Base-by-base conservation (phyloP, 495 filamentous ascomycete genomes). In the Penicillium flavigenum region DNA sequence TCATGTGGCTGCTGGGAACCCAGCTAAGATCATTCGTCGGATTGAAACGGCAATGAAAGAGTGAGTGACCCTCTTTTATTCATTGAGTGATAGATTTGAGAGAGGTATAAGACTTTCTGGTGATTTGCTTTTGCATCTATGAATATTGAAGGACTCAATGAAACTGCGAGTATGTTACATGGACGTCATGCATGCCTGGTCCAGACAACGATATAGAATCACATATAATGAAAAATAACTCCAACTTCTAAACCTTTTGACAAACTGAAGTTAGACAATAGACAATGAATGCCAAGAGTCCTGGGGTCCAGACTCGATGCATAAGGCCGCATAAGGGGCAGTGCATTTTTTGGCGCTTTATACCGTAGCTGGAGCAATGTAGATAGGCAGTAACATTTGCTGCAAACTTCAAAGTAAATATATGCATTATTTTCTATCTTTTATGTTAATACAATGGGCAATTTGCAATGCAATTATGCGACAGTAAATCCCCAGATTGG, bases 1-100 rank as follows among this genome's bases (percentile, higher is more conserved):
- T 57, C 81, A 84, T 51, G 76, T 87, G 10, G 86, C 81, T 19
- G 86, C 76, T 16, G 88, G 87, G 0, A 91, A 89, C 61, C 88
- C 88, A 54, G 87, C 86, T 1, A 79, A 69, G 58, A 73, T 88
- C 11, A 69, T 90, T 46, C 79, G 72, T 56, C 80, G 73, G 62
- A 79, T 87, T 62, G 77, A 81, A 51, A 70, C 70, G 2, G 63
- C 66, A 11, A 74, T 74, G 70, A 59, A 48, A 5, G 61, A 67
- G n/a, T 60, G 46, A 56, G 42, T 20, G 51, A 36, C 41, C 24
- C 12, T 19, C 20, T 20, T 16, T 16, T n/a, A 19, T 12, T 50
- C 17, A 38, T 24, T 31, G 45, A 19, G n/a, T 31, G 46, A 14
- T 46, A 19, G 17, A 32, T 31, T 20, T 32, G 19, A 14, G 20